These are phyloP conservation scores for Saccharomycopsis sp. DNA, from an alignment of 805 yeast genomes.

Conservation along the genomic window DNA sequence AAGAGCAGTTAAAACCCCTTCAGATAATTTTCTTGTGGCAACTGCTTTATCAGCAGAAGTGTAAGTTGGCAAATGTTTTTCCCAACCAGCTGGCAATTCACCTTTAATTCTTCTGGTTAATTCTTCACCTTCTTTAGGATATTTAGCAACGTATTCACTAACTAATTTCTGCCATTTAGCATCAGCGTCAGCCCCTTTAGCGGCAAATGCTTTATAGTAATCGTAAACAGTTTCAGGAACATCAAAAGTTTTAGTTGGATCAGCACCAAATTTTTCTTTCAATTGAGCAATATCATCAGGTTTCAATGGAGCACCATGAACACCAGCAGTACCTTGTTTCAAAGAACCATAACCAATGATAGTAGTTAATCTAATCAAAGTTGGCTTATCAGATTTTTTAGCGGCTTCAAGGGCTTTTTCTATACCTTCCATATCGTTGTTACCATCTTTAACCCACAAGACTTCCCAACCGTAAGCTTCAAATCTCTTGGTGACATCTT, in stretches of 20 bases:
- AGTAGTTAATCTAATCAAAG: conserved; percentile 81
- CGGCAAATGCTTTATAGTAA: conserved; percentile 47
- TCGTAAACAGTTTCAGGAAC: conserved; percentile 82
- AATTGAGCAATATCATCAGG: conserved; percentile 85
- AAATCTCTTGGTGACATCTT: conserved; percentile 78
- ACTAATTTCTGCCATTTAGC: conserved; percentile 67
- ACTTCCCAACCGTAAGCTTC: conserved; percentile 95
- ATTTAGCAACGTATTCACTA: conserved; percentile 54
- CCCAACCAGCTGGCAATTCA: conserved; percentile 82
- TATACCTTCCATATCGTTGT: conserved; percentile 68
- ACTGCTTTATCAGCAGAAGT: conserved; percentile 71
- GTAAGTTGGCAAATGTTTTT: conserved; percentile 67
- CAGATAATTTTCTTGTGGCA: conserved; percentile 93
- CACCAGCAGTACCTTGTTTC: conserved; percentile 78
- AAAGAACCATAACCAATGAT: conserved; percentile 92
- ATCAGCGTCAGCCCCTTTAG: conserved; percentile 61
- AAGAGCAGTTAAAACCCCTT: conserved; percentile 61
- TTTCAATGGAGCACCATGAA: conserved; percentile 96
- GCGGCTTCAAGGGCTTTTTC: conserved; percentile 74
- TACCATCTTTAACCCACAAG: conserved; percentile 69
- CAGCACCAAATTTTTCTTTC: conserved; percentile 78
- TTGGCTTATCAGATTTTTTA: conserved; percentile 79
- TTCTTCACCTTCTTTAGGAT: conserved; percentile 75
- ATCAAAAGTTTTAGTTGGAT: conserved; percentile 72
- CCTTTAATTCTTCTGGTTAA: conserved; percentile 69